Evolutionary conservation across 768 basidiomycete species (phyloP), one percentile per base, ranked within the genome.

Genomic region (Neoboletus magnificus): DNA sequence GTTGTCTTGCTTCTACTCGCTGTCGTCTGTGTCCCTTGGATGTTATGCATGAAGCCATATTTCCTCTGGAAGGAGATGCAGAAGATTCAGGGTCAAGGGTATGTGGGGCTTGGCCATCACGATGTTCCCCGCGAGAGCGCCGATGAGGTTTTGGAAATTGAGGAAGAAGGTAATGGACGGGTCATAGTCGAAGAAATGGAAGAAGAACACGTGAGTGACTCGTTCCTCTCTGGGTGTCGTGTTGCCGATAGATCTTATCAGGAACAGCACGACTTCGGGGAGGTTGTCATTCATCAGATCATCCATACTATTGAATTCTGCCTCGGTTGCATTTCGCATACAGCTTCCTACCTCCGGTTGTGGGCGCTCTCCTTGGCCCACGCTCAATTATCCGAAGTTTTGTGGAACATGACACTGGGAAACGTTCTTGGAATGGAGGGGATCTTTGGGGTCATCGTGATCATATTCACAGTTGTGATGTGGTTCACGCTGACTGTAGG

Each of bases 221-320:
- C 35, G 54, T 57, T 62, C 36, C 58, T 47, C 18, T 37, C 52
- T 55, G 37, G 52, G 52, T 37, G 32, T 23, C 40, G 23, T 50
- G 35, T 53, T 30, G 39, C 51, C 55, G 41, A 62, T 54, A 22
- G 27, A 49, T 58, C 45, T 52, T 52, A 41, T 59, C 67, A 87
- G 82, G 85, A 93, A 75, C 79, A 90, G 46, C 92, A 95, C 70
- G 93, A 97, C 66, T 92, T 98, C 72, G 79, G 93, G 67, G 97
- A 99, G 72, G 84, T 97, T 55, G 83, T 97, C 23, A 91, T 98
- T 56, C 96, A 99, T 74, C 97, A 99, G 72, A 79, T 97, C 58
- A 99, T 99, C 66, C 97, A 98, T 74, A 96, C 94, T 25, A 98
- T 99, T 73, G 97, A 99, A 76, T 99, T 98, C 75, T 99, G 97